A percentile compares a stretch with the other conserved stretches of the same genome.
These are phyloP conservation scores for Colletotrichum camelliae DNA, from an alignment of 2,329 filamentous ascomycete genomes.

Conservation along the genomic window DNA sequence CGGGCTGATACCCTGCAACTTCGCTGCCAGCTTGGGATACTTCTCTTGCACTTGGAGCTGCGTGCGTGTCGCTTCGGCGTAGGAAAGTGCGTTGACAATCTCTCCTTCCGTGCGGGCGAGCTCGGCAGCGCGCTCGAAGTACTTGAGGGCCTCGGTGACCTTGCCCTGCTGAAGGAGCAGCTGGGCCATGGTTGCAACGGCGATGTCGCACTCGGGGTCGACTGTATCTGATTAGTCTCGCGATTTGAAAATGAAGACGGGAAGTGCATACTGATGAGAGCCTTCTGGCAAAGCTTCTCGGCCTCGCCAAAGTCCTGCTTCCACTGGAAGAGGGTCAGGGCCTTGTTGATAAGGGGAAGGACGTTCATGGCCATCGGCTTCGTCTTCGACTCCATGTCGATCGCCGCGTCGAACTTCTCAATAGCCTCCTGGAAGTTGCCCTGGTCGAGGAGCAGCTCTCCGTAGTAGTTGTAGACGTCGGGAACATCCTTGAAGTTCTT, in stretches of 20 bases:
- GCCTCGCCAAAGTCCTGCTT: conserved; percentile 96
- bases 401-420: conserved; percentile 97
- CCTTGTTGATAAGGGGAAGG: conserved; percentile 97
- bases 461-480: conserved; percentile 99
- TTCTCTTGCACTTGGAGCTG: conserved; percentile 92
- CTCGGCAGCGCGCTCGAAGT: conserved; percentile 96
- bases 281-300: conserved; percentile 96
- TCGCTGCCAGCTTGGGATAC: conserved; percentile 79
- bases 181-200: conserved; percentile 98
- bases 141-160: conserved; percentile 91
- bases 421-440: conserved; percentile 95
- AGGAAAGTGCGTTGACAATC: conserved; percentile 94
- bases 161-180: conserved; percentile 97
- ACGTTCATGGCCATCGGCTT: conserved; percentile 98
- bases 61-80: conserved; percentile 94
- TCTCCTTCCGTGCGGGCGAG: conserved; percentile 93
- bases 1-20: conserved; percentile 63
- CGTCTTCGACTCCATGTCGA: conserved; percentile 95
- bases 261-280: conserved; percentile 81
- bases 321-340: conserved; percentile 95
- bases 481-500: conserved; percentile 98
- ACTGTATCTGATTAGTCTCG: conserved; percentile 61
- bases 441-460: conserved; percentile 95
- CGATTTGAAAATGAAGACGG: not conserved
- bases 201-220: conserved; percentile 98